Percentiles rank a stretch among this genome's conserved stretches.
Conservation (phyloP, 1,284 basidiomycete species). For the Naganishia cerealis region DNA sequence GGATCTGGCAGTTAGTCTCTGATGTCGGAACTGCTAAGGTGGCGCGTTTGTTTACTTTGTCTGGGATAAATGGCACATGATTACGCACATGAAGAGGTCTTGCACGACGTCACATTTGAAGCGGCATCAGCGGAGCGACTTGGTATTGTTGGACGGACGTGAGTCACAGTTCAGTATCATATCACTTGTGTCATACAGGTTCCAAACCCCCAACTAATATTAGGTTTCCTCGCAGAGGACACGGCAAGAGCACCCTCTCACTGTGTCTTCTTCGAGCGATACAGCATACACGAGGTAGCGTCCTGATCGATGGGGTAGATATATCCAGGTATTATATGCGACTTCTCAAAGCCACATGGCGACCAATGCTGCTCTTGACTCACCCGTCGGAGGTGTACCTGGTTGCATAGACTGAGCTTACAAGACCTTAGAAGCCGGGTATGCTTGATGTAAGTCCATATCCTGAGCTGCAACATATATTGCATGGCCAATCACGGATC, state of each 20-base stretch:
- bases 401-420: not conserved
- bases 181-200: too few species aligned
- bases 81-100: constrained; percentile 44
- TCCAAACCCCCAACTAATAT: not conserved
- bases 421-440: constrained; percentile 11
- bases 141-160: constrained; percentile 71
- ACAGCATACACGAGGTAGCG: constrained; percentile 63
- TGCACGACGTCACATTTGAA: constrained; percentile 66
- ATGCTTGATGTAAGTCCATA: not conserved
- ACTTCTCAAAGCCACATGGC: constrained; percentile 53
- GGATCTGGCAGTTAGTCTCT: too few species aligned
- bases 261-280: constrained; percentile 70
- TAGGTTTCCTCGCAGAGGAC: constrained; percentile 46
- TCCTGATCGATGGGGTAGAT: constrained; percentile 68
- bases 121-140: constrained; percentile 68
- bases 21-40: too few species aligned
- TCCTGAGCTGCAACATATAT: not conserved
- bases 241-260: constrained; percentile 73
- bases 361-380: constrained; percentile 49
- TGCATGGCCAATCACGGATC: not conserved
- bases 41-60: too few species aligned
- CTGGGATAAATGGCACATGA: too few species aligned
- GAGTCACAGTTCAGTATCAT: not conserved
- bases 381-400: not conserved
- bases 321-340: constrained; percentile 58